A percentile compares a stretch with the other conserved stretches of the same genome.
Evolutionary conservation across 2,329 filamentous ascomycete genomes (phyloP).

Genomic region (Cladosporium sp.): DNA sequence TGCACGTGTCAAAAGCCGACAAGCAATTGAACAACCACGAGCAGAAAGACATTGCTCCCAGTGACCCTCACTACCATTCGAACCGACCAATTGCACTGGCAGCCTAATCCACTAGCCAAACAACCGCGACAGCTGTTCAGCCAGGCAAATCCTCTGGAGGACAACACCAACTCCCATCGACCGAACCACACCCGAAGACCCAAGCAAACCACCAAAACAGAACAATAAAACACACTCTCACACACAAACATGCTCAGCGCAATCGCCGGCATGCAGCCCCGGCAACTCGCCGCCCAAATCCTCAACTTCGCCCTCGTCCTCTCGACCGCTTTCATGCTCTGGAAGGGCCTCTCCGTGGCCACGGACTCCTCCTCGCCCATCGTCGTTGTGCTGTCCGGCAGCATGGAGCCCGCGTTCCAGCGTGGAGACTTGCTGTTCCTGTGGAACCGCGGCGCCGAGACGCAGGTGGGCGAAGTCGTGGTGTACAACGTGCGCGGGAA

Average conservation of each 20-base stretch:
- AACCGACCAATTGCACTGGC: neutral
- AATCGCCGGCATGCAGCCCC: conserved; percentile 67
- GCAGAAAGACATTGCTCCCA: neutral
- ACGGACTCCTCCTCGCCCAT: conserved; percentile 68
- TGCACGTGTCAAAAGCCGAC: neutral
- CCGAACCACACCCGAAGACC: no score
- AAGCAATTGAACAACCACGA: neutral
- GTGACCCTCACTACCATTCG: neutral
- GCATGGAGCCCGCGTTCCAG: conserved; percentile 81
- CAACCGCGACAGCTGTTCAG: neutral
- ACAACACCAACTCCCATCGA: neutral
- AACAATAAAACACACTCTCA: neutral
- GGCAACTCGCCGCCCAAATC: conserved; percentile 77
- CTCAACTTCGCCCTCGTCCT: conserved; percentile 91
- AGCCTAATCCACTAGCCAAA: neutral
- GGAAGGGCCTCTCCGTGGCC: conserved; percentile 80
- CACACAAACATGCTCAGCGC: conserved; percentile 53
- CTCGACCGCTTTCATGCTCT: conserved; percentile 88
- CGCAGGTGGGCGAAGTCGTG: conserved; percentile 70
- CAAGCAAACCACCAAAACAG: no score
- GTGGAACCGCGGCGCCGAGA: conserved; percentile 68
- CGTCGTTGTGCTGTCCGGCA: conserved; percentile 80
- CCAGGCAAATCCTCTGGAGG: neutral
- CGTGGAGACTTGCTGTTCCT: conserved; percentile 73
- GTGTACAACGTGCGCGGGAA: conserved; percentile 87